Base-by-base conservation (phyloP, 208 protist genomes). In the Porcisia deanei region DNA sequence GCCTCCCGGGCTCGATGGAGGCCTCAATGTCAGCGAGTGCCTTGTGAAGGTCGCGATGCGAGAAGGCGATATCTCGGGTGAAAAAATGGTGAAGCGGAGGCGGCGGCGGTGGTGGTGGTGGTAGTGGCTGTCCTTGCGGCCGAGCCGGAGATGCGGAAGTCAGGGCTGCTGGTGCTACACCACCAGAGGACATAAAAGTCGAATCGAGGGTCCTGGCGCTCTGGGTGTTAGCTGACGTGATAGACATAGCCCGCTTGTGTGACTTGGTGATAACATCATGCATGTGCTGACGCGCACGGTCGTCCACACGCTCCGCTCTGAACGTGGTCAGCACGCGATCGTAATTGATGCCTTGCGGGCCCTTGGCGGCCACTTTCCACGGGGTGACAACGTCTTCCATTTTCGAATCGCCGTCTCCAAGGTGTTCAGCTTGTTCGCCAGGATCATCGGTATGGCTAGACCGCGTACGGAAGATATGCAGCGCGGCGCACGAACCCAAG, bases 41-140 rank as follows among this genome's bases (percentile, higher is more conserved):
- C 41, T 77, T 75, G 34, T 95, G 82, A 41, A 99, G 93, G 72
- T 99, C 99, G 67, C 98, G 85, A 82, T 99, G 99, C 1, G 98
- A 99, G 83, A 99, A 99, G 66, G 98, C 99, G 60, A 99, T 88
- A 34, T 93, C 93, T 66, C 99, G 94, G 4, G 79, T 84, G 58
- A 99, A 91, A 57, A 98, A 99, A 68, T 93, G 93, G 80, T 99
- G 98, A 61, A 96, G 52, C 14, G 60, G 43, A 0, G 76, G 76
- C 34, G 68, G 72, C 54, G 61, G 69, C 8, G 59, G 49, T 41
- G 47, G 59, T 18, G 47, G 59, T 18, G 30, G 30, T 30, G 30
- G 30, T 30, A 30, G 30, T 30, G n/a, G 59, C 22, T n/a, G 57
- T 43, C 6, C 20, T 25, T 18, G 49, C 22, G 4, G 39, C 61